Evolutionary conservation across 139 green algal species (phyloP).

Genomic region (Parachlorella kessleri): DNA sequence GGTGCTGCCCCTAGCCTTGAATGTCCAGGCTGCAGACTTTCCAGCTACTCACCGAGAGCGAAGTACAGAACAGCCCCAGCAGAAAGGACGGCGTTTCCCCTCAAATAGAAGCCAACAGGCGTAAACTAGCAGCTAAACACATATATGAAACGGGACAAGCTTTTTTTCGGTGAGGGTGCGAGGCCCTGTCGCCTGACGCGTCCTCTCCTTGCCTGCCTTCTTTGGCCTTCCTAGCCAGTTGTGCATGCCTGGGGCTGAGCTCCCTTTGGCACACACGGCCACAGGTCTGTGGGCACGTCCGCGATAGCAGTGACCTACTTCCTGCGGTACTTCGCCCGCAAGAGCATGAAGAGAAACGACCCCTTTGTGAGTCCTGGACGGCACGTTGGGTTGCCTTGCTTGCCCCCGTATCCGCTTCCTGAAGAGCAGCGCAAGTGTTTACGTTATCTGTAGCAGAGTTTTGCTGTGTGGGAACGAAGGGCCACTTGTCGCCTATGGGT

Average conservation of each 20-base stretch:
- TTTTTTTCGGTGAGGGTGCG: background rate
- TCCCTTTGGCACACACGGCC: background rate
- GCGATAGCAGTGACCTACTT: slow-evolving; percentile 38
- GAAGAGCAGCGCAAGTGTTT: too few relatives aligned
- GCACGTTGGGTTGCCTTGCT: too few relatives aligned
- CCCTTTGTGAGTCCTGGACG: slow-evolving; percentile 38
- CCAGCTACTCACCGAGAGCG: slow-evolving; percentile 16
- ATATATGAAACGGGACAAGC: slow-evolving; percentile 4
- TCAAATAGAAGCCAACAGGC: slow-evolving; percentile 14
- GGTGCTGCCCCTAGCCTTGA: background rate
- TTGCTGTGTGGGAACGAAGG: too few relatives aligned
- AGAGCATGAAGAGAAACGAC: slow-evolving; percentile 43
- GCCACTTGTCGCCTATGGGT: too few relatives aligned
- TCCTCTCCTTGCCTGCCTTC: background rate
- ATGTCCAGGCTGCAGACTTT: slow-evolving; percentile 28
- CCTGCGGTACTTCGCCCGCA: slow-evolving; percentile 36
- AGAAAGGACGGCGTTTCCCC: slow-evolving; percentile 18
- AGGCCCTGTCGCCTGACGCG: background rate
- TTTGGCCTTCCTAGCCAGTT: too few relatives aligned
- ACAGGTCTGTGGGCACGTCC: slow-evolving; percentile 16
- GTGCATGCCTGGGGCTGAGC: too few relatives aligned
- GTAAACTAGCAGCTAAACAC: slow-evolving; percentile 15
- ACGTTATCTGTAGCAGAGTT: too few relatives aligned
- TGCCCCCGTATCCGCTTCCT: too few relatives aligned
- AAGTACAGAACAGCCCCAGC: slow-evolving; percentile 23